Conservation (phyloP, 495 filamentous ascomycete species). For the Hyaloscypha bicolor region DNA sequence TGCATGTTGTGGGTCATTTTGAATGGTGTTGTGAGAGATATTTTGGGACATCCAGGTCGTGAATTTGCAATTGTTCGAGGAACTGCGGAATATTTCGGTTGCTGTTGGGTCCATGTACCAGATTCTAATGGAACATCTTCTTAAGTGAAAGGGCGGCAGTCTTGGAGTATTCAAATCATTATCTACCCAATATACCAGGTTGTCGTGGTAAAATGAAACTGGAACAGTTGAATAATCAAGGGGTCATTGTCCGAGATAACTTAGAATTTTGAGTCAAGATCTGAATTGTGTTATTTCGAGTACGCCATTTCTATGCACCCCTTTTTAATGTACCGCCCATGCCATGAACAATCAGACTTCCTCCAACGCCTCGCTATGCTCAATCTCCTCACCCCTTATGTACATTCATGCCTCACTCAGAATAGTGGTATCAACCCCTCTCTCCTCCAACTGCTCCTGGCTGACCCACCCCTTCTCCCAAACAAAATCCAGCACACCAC, state of each 20-base stretch:
- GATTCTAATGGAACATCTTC: neutral
- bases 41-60: too few relatives aligned
- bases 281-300: neutral
- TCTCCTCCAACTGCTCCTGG: conserved; percentile 10
- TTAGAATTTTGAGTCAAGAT: neutral
- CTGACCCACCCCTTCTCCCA: conserved; percentile 22
- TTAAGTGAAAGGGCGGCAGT: neutral
- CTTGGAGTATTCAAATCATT: too few relatives aligned
- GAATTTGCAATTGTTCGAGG: too few relatives aligned
- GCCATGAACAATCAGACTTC: neutral
- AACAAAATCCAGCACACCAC: conserved; percentile 17
- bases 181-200: too few relatives aligned
- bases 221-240: too few relatives aligned
- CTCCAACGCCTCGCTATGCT: neutral
- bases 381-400: neutral
- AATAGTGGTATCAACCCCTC: conserved; percentile 9
- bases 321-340: neutral
- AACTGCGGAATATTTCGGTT: too few relatives aligned
- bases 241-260: neutral
- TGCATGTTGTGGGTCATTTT: too few relatives aligned
- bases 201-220: too few relatives aligned
- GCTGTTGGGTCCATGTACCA: neutral
- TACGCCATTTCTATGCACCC: conserved; percentile 4
- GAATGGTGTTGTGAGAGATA: too few relatives aligned
- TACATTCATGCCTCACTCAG: conserved; percentile 4